A percentile compares a stretch with the other conserved stretches of the same genome.
These are phyloP conservation scores for Cutaneotrichosporon sp. DNA, from an alignment of 1,284 basidiomycete genomes.

Conservation along the genomic window DNA sequence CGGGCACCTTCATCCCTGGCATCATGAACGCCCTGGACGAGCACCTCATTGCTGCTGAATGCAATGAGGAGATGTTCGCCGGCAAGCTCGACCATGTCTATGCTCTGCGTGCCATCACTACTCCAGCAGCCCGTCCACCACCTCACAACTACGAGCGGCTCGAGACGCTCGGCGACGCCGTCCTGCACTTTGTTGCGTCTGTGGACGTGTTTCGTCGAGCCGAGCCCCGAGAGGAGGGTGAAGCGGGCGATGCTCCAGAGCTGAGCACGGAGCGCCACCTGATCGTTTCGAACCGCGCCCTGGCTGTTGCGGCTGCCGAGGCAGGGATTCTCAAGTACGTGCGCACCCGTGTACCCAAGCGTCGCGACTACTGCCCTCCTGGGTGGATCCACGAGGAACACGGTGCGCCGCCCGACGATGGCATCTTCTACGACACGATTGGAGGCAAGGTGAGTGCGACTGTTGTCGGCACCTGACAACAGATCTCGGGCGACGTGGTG, in stretches of 20 bases:
- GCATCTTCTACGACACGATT: constrained; percentile 9
- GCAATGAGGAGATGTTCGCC: constrained; percentile 21
- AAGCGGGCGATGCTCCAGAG: background rate
- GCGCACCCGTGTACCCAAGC: constrained; percentile 20
- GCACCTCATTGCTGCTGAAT: constrained; percentile 32
- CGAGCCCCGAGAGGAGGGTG: constrained; percentile 18
- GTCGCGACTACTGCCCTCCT: constrained; percentile 34
- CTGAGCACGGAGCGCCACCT: constrained; percentile 29
- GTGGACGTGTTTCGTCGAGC: constrained; percentile 25
- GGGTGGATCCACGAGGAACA: constrained; percentile 28
- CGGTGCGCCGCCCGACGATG: background rate
- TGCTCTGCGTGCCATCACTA: constrained; percentile 33
- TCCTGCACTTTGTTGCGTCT: constrained; percentile 39
- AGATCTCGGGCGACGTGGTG: constrained; percentile 29
- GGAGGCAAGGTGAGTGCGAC: constrained; percentile 39
- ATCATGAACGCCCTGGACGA: constrained; percentile 32
- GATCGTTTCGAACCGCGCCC: constrained; percentile 34
- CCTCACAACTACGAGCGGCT: constrained; percentile 40
- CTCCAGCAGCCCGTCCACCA: constrained; percentile 14
- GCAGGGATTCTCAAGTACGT: constrained; percentile 38
- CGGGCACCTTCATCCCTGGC: constrained; percentile 30
- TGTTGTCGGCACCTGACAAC: background rate
- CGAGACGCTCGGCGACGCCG: constrained; percentile 47
- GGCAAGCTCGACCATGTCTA: constrained; percentile 13
- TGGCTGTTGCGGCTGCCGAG: constrained; percentile 26